Base-by-base conservation (phyloP, 805 yeast genomes). In the Limtongozyma cylindracea region DNA sequence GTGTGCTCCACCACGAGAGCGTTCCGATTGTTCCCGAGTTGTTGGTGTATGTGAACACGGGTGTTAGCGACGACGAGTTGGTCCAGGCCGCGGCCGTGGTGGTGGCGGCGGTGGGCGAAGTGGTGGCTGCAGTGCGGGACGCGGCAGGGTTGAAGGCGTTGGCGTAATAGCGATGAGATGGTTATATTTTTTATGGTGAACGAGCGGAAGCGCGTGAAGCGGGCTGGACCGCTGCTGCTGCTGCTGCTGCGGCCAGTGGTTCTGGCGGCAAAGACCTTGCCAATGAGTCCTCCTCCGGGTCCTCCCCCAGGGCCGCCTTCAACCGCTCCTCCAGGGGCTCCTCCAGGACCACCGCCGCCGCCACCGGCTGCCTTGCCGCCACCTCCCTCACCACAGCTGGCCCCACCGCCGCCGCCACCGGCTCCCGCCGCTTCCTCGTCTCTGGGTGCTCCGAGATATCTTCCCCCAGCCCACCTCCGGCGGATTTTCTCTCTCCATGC, bases 381-480 rank as follows among this genome's bases (percentile, higher is more conserved):
- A 15, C 17, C 17, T 15, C 17, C 17, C 9, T 6, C 8, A 7
- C 8, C 9, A 15, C 6, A 9, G 6, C 17, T 6, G 9, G 9
- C 17, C 17, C 6, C 6, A 15, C 17, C 6, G 9, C 17, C 8
- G 6, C 17, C 9, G 8, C 17, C 17, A 15, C 8, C 17, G 9
- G 8, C 17, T 15, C 17, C 17, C 8, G 17, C 17, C 9, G 17
- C 8, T 15, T 6, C 17, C 6, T 9, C 17, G 9, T 9, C 17
- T 9, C 17, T 15, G 17, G 9, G 9, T 7, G 17, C 9, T 15
- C 8, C 17, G 9, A 15, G 17, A 15, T 7, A 76, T 30, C 71
- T 82, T 80, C 94, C 95, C 1, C 91, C 92, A 0, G 93, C 82
- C 35, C 95, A 82, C 45, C 46, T 84, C 12, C 55, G 98, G 20